Evolutionary conservation across 257 asterid genomes (phyloP), one percentile per base, ranked within the genome.

Genomic region (Phtheirospermum japonicum): DNA sequence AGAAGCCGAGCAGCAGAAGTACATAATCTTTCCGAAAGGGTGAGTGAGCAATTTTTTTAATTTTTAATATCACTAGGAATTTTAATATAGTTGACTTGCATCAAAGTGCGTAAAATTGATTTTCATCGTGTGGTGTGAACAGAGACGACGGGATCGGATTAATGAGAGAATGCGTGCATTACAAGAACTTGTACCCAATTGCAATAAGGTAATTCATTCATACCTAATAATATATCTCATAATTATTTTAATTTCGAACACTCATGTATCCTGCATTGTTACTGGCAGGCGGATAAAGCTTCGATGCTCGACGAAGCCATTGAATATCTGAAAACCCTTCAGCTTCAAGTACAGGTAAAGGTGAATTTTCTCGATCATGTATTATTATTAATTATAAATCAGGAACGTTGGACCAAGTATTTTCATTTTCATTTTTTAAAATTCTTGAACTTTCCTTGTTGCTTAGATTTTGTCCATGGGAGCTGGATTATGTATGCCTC

Each of bases 261-360:
- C 26, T 57, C 9, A 13, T 11, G 50, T 43, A 3, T 51, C 54
- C 68, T 69, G 28, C n/a, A 4, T 58, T 40, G 49, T 49, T 63
- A 63, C 75, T 68, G 20, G 67, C 76, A 92, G 99, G 95, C 83
- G 4, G 99, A 93, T 73, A 93, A 93, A 81, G 99, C 99, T 68
- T 93, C 99, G 20, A 89, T 93, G 97, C 97, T 93, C 20, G 99
- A 89, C 72, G 99, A 93, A 78, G 97, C 97, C 75, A 93, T 89
- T 52, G 99, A 89, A 74, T 93, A 93, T 80, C 75, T 93, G 70
- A 93, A 89, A 82, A 83, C 87, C 36, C 99, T 93, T 82, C 97
- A 93, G 74, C 85, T 89, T 70, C 99, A 89, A 85, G 88, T 93
- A 32, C 97, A 93, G 95, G 99, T 89, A 67, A 36, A 69, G 77